These are phyloP conservation scores for Primulina eburnea DNA, from an alignment of 257 asterid genomes.

Conservation along the genomic window DNA sequence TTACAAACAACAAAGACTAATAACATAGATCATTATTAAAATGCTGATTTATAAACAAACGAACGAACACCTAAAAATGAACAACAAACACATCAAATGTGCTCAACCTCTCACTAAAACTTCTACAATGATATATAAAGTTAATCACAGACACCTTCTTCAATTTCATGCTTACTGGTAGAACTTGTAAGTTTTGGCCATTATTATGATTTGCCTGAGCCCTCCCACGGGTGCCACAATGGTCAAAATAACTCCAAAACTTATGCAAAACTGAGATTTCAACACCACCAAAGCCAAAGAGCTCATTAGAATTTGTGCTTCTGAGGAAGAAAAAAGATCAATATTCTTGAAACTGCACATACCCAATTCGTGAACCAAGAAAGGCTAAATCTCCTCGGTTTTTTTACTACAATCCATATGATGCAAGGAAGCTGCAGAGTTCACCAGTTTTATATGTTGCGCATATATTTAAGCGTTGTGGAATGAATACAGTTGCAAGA, in stretches of 20 bases:
- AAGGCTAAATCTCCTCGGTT: constrained; percentile 9
- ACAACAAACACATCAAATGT: no score
- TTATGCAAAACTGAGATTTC: constrained; percentile 43
- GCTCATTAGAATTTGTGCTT: background rate
- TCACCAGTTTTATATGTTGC: background rate
- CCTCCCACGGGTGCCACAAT: constrained; percentile 51
- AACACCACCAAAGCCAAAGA: background rate
- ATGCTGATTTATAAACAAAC: no score
- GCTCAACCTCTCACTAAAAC: no score
- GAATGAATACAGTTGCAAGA: background rate
- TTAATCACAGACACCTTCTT: background rate
- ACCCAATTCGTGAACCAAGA: constrained; percentile 25
- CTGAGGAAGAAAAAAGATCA: background rate
- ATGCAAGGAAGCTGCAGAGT: constrained; percentile 22
- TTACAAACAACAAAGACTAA: no score
- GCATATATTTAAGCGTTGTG: background rate
- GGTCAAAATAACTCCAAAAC: constrained; percentile 40
- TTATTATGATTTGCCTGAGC: constrained; percentile 38
- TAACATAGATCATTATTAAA: no score
- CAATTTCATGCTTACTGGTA: constrained; percentile 22
- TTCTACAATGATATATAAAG: no score
- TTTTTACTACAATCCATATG: constrained; percentile 20
- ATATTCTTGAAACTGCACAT: background rate
- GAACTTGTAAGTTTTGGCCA: constrained; percentile 36
- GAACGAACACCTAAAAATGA: no score